These are phyloP conservation scores for Sophora flavescens DNA, from an alignment of 306 rosid genomes.

Conservation along the genomic window DNA sequence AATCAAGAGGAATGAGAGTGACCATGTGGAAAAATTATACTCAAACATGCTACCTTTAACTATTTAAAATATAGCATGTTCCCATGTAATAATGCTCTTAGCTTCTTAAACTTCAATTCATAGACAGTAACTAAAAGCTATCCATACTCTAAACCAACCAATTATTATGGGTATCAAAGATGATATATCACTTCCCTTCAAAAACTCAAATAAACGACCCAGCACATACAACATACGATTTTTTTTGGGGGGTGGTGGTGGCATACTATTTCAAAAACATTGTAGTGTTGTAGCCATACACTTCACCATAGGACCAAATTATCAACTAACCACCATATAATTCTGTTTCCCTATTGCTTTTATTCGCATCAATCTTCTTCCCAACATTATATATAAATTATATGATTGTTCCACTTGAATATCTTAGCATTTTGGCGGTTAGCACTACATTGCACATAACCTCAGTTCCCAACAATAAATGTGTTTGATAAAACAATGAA, in stretches of 20 bases:
- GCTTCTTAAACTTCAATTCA: background rate
- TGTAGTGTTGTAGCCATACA: background rate
- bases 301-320: background rate
- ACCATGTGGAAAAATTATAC: background rate
- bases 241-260: background rate
- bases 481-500: conserved; percentile 16
- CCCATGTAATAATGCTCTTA: background rate
- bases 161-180: background rate
- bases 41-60: background rate
- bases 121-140: background rate
- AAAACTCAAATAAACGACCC: conserved; percentile 8
- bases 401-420: background rate
- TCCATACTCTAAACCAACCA: background rate
- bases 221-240: background rate
- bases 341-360: conserved; percentile 14
- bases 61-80: background rate
- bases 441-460: conserved; percentile 10
- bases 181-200: background rate
- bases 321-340: background rate
- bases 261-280: background rate
- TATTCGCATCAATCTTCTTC: conserved; percentile 27
- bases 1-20: conserved; percentile 1
- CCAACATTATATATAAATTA: background rate
- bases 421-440: conserved; percentile 26
- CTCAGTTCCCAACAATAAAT: conserved; percentile 22